Percentiles rank a stretch among this genome's conserved stretches.
Evolutionary conservation across 2,329 filamentous ascomycete species (phyloP).

Genomic region (Colletotrichum lentis): DNA sequence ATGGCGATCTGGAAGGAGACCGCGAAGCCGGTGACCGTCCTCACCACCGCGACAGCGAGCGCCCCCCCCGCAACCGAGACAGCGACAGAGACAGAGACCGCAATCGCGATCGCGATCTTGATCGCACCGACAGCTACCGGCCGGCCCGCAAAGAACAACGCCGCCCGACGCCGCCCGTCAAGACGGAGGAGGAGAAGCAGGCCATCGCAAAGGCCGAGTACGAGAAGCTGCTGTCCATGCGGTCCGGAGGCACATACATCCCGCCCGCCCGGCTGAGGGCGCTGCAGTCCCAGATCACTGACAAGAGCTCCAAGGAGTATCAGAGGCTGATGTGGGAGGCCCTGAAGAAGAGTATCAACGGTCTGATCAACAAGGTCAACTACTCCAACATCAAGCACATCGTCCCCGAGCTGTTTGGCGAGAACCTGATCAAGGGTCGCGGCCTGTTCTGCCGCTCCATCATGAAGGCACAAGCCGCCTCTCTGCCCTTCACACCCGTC

Average conservation of each 20-base stretch:
- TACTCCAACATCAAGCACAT: slow-evolving; percentile 98
- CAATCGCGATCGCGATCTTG: slow-evolving; percentile 44
- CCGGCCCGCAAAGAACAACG: slow-evolving; percentile 47
- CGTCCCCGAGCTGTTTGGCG: slow-evolving; percentile 92
- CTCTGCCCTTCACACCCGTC: slow-evolving; percentile 94
- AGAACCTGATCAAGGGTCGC: slow-evolving; percentile 90
- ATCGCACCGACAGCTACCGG: slow-evolving; percentile 61
- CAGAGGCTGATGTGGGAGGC: slow-evolving; percentile 99
- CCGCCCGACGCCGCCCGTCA: slow-evolving; percentile 53
- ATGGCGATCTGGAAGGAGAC: slow-evolving; percentile 38
- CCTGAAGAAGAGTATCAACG: slow-evolving; percentile 98
- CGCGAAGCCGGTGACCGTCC: slow-evolving; percentile 59
- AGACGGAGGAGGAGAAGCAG: slow-evolving; percentile 84
- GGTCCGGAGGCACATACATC: slow-evolving; percentile 95
- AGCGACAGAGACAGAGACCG: slow-evolving; percentile 40
- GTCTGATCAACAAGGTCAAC: slow-evolving; percentile 99
- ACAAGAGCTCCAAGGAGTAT: slow-evolving; percentile 95
- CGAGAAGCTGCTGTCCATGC: slow-evolving; percentile 88
- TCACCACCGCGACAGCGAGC: slow-evolving; percentile 42
- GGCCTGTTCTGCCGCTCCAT: slow-evolving; percentile 95
- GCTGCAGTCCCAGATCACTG: slow-evolving; percentile 94
- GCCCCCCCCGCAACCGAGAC: slow-evolving; percentile 41
- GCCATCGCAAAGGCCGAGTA: slow-evolving; percentile 91
- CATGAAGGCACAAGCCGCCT: slow-evolving; percentile 97
- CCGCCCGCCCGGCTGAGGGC: slow-evolving; percentile 89